Evolutionary conservation across 805 yeast species (phyloP).

Genomic region (Jamesozyma jinghongensis): DNA sequence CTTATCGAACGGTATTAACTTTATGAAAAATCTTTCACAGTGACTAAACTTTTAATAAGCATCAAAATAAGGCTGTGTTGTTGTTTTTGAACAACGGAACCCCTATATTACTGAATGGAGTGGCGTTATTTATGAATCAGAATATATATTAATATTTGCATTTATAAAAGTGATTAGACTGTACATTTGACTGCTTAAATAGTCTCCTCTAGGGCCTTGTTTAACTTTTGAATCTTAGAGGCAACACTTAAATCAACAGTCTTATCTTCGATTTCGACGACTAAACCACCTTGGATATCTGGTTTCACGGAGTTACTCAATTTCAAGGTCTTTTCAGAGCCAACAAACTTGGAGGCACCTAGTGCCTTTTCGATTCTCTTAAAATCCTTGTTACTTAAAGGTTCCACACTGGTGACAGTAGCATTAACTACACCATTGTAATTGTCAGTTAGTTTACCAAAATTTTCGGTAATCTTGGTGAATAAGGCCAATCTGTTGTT

Average conservation of each 20-base stretch:
- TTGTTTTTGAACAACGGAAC: too few species aligned
- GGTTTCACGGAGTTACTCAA: conserved; percentile 77
- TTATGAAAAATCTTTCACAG: too few species aligned
- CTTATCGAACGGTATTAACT: too few species aligned
- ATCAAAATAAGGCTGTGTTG: too few species aligned
- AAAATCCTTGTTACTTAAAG: conserved; percentile 73
- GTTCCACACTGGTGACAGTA: conserved; percentile 76
- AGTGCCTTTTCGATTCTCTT: conserved; percentile 72
- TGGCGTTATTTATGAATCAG: too few species aligned
- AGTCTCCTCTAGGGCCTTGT: conserved; percentile 79
- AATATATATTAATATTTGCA: background rate
- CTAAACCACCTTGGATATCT: conserved; percentile 88
- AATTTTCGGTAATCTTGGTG: conserved; percentile 56
- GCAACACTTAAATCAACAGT: conserved; percentile 90
- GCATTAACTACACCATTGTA: conserved; percentile 90
- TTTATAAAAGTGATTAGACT: too few species aligned
- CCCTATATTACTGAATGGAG: too few species aligned
- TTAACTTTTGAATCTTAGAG: conserved; percentile 76
- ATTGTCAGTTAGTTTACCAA: conserved; percentile 73
- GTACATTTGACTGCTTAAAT: too few species aligned
- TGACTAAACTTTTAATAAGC: too few species aligned
- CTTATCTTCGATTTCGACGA: conserved; percentile 93
- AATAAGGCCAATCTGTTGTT: conserved; percentile 84
- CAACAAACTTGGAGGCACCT: conserved; percentile 70
- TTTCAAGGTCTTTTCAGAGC: conserved; percentile 77